Conservation (phyloP, 1,139 yeast species). For the Hyphopichia burtonii region DNA sequence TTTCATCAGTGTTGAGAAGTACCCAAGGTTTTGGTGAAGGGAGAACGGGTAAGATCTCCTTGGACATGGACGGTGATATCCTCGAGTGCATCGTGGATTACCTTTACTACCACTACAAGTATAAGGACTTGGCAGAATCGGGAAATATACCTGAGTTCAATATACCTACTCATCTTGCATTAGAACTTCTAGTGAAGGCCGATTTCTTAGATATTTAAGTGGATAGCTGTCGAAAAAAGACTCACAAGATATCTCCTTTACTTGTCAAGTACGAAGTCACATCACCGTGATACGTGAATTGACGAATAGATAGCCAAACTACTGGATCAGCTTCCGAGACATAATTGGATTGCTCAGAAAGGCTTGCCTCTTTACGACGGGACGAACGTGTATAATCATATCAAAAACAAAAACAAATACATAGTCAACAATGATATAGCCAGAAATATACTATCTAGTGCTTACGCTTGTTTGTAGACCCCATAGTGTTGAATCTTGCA, state of each 20-base stretch:
- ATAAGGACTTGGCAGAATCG: slow-evolving; percentile 55
- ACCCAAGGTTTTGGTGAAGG: slow-evolving; percentile 64
- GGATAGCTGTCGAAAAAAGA: no score
- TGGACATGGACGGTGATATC: slow-evolving; percentile 72
- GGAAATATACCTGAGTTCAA: slow-evolving; percentile 79
- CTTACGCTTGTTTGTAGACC: no score
- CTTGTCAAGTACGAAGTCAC: no score
- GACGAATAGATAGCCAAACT: neutral
- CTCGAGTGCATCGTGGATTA: slow-evolving; percentile 85
- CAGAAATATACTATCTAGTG: no score
- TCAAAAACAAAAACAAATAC: neutral
- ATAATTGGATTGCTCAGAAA: neutral
- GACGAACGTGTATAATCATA: neutral
- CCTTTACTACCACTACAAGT: slow-evolving; percentile 71
- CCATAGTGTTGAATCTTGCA: no score
- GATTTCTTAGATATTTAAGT: slow-evolving; percentile 69
- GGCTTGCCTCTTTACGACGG: neutral
- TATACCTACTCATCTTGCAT: slow-evolving; percentile 90
- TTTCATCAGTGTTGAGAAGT: slow-evolving; percentile 76
- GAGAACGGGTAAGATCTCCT: slow-evolving; percentile 45
- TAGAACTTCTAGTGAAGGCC: slow-evolving; percentile 88
- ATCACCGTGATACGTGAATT: no score
- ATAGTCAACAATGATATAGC: neutral
- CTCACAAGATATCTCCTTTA: no score
- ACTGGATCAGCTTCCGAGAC: no score